Evolutionary conservation across 495 filamentous ascomycete genomes (phyloP).

Genomic region (Stereocaulon alpinum): DNA sequence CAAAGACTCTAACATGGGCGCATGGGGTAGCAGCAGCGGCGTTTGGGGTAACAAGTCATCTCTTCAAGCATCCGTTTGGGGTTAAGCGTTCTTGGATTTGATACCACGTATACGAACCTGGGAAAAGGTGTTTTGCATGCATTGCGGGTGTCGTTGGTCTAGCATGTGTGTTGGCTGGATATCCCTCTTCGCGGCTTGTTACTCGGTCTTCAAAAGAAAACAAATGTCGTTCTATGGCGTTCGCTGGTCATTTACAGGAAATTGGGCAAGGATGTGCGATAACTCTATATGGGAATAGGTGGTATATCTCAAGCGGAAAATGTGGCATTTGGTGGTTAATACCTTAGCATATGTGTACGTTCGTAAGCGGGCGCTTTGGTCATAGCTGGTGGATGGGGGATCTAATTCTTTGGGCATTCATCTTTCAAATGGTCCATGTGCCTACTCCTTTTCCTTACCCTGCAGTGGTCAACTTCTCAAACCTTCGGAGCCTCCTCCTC

Average conservation of each 20-base stretch:
- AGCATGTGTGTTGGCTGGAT: conserved; percentile 9
- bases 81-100: background rate
- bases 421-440: no score
- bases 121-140: conserved; percentile 7
- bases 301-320: background rate
- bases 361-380: background rate
- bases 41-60: conserved; percentile 56
- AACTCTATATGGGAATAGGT: background rate
- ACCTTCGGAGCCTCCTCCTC: no score
- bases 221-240: background rate
- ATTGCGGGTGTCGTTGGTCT: conserved; percentile 6
- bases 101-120: background rate
- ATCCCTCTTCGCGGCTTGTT: conserved; percentile 3
- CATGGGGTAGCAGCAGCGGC: conserved; percentile 62
- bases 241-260: background rate
- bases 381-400: background rate
- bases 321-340: background rate
- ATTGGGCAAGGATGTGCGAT: background rate
- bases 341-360: background rate
- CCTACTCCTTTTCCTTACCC: no score
- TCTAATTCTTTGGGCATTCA: background rate
- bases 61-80: conserved; percentile 16
- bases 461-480: no score
- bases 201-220: background rate
- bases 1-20: conserved; percentile 43